These are phyloP conservation scores for Coemansia sp. DNA, from an alignment of 192 early-diverging fungal species.

Conservation along the genomic window DNA sequence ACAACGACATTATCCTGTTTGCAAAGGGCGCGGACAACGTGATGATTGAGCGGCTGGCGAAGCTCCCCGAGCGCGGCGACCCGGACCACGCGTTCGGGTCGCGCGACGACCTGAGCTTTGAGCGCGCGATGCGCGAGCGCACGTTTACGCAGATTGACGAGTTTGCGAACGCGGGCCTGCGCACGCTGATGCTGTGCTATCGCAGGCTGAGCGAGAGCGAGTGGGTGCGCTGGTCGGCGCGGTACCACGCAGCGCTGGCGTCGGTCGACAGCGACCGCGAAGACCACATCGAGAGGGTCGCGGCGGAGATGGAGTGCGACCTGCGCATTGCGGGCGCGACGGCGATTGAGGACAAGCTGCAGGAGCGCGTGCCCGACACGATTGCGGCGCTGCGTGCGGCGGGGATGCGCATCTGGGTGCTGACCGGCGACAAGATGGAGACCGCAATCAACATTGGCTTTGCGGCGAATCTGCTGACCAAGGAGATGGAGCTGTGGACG, in stretches of 20 bases:
- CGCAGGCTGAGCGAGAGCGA: conserved; percentile 66
- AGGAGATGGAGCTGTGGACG: conserved; percentile 69
- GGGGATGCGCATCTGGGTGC: conserved; percentile 95
- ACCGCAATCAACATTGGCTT: conserved; percentile 99
- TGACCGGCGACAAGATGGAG: conserved; percentile 98
- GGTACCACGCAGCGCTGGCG: conserved; percentile 71
- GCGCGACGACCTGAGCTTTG: conserved; percentile 43
- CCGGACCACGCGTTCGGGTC: conserved; percentile 16
- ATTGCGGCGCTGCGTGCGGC: conserved; percentile 80
- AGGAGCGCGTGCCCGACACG: conserved; percentile 91
- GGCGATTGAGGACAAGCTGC: conserved; percentile 95
- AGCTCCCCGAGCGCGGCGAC: conserved; percentile 14
- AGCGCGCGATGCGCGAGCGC: conserved; percentile 55
- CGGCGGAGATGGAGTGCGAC: conserved; percentile 78
- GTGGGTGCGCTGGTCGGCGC: conserved; percentile 72
- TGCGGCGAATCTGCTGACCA: conserved; percentile 68
- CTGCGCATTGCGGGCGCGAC: conserved; percentile 88
- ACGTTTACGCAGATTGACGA: conserved; percentile 68
- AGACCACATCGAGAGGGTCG: conserved; percentile 64
- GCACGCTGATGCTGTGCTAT: conserved; percentile 87
- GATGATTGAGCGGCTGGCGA: conserved; percentile 73
- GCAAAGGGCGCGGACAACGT: conserved; percentile 97
- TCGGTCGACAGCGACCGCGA: conserved; percentile 72
- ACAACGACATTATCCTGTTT: conserved; percentile 80
- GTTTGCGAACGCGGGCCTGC: conserved; percentile 82